Conservation (phyloP, 2,329 filamentous ascomycete genomes). For the Chaetomiaceae sp. region DNA sequence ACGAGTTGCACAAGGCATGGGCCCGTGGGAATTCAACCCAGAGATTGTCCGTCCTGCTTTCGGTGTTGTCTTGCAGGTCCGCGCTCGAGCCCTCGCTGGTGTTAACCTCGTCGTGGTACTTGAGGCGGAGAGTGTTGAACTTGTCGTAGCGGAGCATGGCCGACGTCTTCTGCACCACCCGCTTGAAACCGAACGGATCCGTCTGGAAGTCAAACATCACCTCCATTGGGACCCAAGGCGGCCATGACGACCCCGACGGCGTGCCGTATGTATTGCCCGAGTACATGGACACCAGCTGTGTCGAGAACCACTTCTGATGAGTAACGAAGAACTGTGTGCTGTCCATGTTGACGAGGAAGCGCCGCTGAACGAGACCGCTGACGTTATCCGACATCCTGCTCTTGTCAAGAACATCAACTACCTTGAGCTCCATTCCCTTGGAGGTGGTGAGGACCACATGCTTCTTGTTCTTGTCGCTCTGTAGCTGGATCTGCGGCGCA, state of each 20-base stretch:
- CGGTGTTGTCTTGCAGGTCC: constrained; percentile 52
- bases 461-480: constrained; percentile 97
- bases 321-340: constrained; percentile 98
- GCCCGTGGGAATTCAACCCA: constrained; percentile 96
- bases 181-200: constrained; percentile 95
- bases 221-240: constrained; percentile 96
- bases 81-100: constrained; percentile 51
- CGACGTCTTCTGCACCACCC: constrained; percentile 94
- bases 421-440: constrained; percentile 97
- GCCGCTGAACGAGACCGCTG: constrained; percentile 88
- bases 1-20: constrained; percentile 91
- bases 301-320: constrained; percentile 83
- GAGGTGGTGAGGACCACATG: constrained; percentile 95
- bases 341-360: constrained; percentile 93
- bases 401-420: constrained; percentile 97
- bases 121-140: constrained; percentile 93
- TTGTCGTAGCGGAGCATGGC: constrained; percentile 94
- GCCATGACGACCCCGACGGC: constrained; percentile 81
- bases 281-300: constrained; percentile 84
- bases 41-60: constrained; percentile 88
- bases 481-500: constrained; percentile 93
- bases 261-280: constrained; percentile 91
- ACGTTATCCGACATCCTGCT: constrained; percentile 87
- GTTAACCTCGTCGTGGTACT: constrained; percentile 92
- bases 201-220: constrained; percentile 96